Conservation (phyloP, 1,284 basidiomycete genomes). For the Austroboletus niveus region DNA sequence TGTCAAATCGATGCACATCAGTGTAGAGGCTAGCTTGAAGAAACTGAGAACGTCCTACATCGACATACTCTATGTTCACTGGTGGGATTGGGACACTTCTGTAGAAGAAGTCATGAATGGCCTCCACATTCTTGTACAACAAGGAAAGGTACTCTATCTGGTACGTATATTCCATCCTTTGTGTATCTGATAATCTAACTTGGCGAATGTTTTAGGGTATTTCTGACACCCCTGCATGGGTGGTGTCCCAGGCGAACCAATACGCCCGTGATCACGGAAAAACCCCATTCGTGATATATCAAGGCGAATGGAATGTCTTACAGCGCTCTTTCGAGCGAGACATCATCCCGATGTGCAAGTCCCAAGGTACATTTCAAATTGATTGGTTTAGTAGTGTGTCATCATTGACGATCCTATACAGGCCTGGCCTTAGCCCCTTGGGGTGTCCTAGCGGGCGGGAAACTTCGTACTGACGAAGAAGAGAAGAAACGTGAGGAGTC, state of each 20-base stretch:
- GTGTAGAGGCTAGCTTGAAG: slow-evolving; percentile 36
- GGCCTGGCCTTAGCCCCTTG: slow-evolving; percentile 41
- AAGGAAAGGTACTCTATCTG: slow-evolving; percentile 45
- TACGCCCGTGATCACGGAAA: slow-evolving; percentile 41
- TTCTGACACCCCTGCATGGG: slow-evolving; percentile 33
- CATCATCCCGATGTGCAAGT: slow-evolving; percentile 49
- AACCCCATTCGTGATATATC: slow-evolving; percentile 52
- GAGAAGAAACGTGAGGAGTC: slow-evolving; percentile 23
- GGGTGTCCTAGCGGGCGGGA: slow-evolving; percentile 35
- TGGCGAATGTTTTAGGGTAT: slow-evolving; percentile 20
- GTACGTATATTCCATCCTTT: slow-evolving; percentile 14
- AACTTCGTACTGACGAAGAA: slow-evolving; percentile 31
- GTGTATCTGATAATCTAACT: neutral
- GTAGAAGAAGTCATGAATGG: slow-evolving; percentile 46
- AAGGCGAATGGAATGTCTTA: slow-evolving; percentile 53
- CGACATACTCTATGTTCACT: slow-evolving; percentile 38
- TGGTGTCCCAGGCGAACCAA: neutral
- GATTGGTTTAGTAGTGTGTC: too few species aligned
- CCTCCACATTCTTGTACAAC: slow-evolving; percentile 39
- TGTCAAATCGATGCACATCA: slow-evolving; percentile 31
- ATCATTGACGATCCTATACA: neutral
- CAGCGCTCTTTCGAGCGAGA: slow-evolving; percentile 49
- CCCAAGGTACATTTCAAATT: slow-evolving; percentile 32
- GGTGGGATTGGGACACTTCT: slow-evolving; percentile 38
- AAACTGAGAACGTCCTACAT: slow-evolving; percentile 43